Evolutionary conservation across 495 filamentous ascomycete species (phyloP), one percentile per base, ranked within the genome.

Genomic region (Podospora pseudoanserina): DNA sequence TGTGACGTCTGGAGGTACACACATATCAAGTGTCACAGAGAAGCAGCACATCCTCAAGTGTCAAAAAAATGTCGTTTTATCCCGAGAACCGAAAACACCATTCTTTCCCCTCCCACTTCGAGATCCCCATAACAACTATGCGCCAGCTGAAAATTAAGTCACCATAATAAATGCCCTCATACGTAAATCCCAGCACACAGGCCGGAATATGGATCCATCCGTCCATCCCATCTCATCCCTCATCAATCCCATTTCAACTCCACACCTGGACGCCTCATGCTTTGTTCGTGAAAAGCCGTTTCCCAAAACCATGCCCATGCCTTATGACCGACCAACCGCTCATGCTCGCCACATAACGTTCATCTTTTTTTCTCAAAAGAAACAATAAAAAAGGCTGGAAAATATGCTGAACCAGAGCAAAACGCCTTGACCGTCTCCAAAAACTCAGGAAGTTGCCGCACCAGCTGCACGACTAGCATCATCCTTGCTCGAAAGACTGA

Each of bases 401-500:
- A 63, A 39, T 15, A 19, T 34, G 32, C 30, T 7, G 18, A 53
- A 39, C 63, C 30, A 54, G n/a, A 64, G 23, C 7, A 58, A 58
- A 58, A 58, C 55, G n/a, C 55, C 55, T 58, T 58, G 55, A 19
- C 55, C 55, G 16, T 19, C 18, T n/a, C 34, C 30, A 63, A 32
- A 61, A 32, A 62, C 59, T 63, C 53, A 68, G 5, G 66, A 32
- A 15, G 58, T 63, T 7, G 66, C 11, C 11, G 69, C 16, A n/a
- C 16, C 60, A 5, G 60, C 63, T 23, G 16, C 77, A 30, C 71
- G 66, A 18, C 69, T 70, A 27, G 77, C 72, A 59, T 78, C 73
- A 60, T 72, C 74, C 54, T 64, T 77, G 19, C 70, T 65, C 5
- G 39, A 11, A 13, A 78, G 74, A 68, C 81, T 82, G 20, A 85